Evolutionary conservation across 768 basidiomycete genomes (phyloP).

Genomic region (Inosperma sp.): DNA sequence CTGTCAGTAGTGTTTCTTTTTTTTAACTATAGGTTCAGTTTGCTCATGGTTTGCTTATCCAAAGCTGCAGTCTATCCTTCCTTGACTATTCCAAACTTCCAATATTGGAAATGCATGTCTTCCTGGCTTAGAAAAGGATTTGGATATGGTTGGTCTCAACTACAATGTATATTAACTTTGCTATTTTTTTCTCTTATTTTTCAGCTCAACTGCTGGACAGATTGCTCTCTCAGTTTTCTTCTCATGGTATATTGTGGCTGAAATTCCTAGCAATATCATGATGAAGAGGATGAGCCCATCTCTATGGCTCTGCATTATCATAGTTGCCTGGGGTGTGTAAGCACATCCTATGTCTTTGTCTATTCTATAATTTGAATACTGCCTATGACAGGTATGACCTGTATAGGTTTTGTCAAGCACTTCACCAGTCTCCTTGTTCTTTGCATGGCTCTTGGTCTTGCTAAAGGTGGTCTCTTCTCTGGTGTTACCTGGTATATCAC

Average conservation of each 20-base stretch:
- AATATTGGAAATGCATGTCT: conserved; percentile 31
- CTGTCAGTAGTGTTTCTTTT: conserved; percentile 25
- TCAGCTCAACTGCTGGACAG: conserved; percentile 7
- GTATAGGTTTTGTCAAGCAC: conserved; percentile 27
- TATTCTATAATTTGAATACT: not conserved
- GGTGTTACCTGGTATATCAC: too few relatives aligned
- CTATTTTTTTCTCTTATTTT: not conserved
- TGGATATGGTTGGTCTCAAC: conserved; percentile 26
- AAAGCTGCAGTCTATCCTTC: too few relatives aligned
- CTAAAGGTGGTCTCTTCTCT: too few relatives aligned
- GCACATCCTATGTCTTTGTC: not conserved
- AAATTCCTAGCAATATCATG: conserved; percentile 31
- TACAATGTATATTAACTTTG: conserved; percentile 21
- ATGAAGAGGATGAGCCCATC: conserved; percentile 32
- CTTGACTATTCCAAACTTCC: conserved; percentile 27
- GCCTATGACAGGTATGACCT: conserved; percentile 23
- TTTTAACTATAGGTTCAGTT: not conserved
- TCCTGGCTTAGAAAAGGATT: conserved; percentile 24
- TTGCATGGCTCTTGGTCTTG: too few relatives aligned
- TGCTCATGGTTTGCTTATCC: not conserved
- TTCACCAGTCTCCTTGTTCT: conserved; percentile 22
- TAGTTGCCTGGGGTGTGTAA: conserved; percentile 29
- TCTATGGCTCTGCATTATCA: conserved; percentile 30
- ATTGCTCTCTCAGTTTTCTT: conserved; percentile 30
- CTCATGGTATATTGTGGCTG: conserved; percentile 28